Evolutionary conservation across 495 filamentous ascomycete species (phyloP), one percentile per base, ranked within the genome.

Genomic region (Penicillium argentinense): DNA sequence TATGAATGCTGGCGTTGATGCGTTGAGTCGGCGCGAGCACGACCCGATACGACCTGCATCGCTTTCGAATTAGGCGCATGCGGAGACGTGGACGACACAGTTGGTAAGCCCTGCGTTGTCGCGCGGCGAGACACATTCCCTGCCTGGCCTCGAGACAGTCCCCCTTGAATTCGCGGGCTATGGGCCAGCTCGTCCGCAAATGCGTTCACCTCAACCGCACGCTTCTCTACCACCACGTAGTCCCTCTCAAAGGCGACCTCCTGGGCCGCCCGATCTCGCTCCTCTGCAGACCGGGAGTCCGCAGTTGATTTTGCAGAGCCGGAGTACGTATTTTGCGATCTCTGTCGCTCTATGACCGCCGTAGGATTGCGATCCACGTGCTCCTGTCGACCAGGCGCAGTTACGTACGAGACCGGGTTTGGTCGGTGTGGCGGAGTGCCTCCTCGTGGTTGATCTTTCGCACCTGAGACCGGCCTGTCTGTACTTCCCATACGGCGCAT

Each of bases 201-300:
- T 3, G 93, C 92, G 69, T 98, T 97, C 21, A 97, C 92, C 64
- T 97, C 89, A 3, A 97, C 91, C 6, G 86, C 85, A 40, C 85
- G 84, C 72, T 97, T 97, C 67, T 98, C 95, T 14, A 98, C 88
- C 13, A 98, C 69, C 25, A 98, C 92, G 53, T 97, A 98, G 54
- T 97, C 93, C 52, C 91, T 77, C 59, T 95, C 90, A 60, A 95
- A 88, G 1, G 87, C 88, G 4, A 93, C 81, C 44, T 95, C 91
- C 54, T 96, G 89, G 9, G 86, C 90, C 16, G 87, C 87, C 46
- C 77, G 80, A 53, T 92, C 89, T 23, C 79, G 75, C 26, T 84
- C 86, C 36, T 89, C 82, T 29, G 70, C 71, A 3, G 69, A 34
- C 14, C 65, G 66, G 18, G 62, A 56, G 17, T 51, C 39, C 32